A percentile compares a stretch with the other conserved stretches of the same genome.
Conservation (phyloP, 1,284 basidiomycete genomes). For the Violaceomyces palustris region DNA sequence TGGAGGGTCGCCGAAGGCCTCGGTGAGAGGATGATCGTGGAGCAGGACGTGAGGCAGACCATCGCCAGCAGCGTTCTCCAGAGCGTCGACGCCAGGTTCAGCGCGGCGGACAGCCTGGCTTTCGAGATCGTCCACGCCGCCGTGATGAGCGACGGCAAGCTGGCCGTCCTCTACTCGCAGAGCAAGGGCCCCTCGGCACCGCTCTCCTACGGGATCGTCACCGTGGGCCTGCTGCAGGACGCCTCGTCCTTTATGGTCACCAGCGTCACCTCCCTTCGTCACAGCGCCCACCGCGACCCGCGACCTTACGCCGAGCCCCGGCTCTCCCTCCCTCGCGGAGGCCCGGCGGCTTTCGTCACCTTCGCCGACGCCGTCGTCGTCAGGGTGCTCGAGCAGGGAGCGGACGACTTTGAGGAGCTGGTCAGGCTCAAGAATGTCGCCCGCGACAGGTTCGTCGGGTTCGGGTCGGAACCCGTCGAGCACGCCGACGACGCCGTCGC, state of each 20-base stretch:
- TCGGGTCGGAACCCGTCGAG: neutral
- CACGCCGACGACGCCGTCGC: no score
- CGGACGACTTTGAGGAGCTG: conserved; percentile 48
- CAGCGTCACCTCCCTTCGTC: conserved; percentile 8
- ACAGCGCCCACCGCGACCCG: conserved; percentile 30
- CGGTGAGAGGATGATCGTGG: conserved; percentile 35
- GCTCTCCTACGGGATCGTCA: conserved; percentile 26
- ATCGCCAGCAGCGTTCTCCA: conserved; percentile 32
- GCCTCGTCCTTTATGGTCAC: conserved; percentile 22
- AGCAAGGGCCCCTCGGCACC: conserved; percentile 10
- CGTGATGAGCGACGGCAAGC: conserved; percentile 15
- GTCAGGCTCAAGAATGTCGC: conserved; percentile 48
- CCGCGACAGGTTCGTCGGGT: conserved; percentile 38
- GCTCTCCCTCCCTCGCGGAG: conserved; percentile 39
- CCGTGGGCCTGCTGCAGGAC: conserved; percentile 13
- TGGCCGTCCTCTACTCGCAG: conserved; percentile 36
- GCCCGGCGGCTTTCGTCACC: conserved; percentile 40
- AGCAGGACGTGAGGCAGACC: conserved; percentile 45
- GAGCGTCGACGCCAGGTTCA: conserved; percentile 26
- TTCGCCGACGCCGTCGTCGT: conserved; percentile 39
- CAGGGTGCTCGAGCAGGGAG: conserved; percentile 19
- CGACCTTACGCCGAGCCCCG: conserved; percentile 33
- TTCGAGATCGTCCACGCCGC: conserved; percentile 22
- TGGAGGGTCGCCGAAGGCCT: conserved; percentile 45
- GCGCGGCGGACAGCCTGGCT: conserved; percentile 20